Conservation (phyloP, 768 basidiomycete genomes). For the Tricholoma terreum region DNA sequence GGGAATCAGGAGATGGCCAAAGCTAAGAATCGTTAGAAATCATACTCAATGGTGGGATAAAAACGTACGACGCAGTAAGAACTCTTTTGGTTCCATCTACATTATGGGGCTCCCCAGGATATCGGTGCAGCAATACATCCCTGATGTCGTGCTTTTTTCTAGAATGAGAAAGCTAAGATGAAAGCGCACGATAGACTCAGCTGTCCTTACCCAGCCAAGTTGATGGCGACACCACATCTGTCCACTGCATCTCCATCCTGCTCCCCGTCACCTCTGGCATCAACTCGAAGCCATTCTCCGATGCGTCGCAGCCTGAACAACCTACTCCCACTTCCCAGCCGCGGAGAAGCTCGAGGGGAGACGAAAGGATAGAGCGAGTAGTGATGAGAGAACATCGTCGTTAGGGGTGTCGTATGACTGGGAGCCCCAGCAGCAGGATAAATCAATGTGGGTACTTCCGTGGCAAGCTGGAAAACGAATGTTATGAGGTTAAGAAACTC, state of each 20-base stretch:
- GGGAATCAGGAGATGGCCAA: slow-evolving; percentile 60
- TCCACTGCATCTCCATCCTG: slow-evolving; percentile 37
- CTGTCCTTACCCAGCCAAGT: slow-evolving; percentile 34
- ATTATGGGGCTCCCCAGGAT: background rate
- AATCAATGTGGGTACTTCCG: slow-evolving; percentile 4
- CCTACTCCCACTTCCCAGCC: slow-evolving; percentile 40
- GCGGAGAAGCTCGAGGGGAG: slow-evolving; percentile 45
- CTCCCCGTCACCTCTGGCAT: slow-evolving; percentile 30
- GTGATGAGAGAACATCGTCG: slow-evolving; percentile 30
- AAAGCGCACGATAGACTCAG: background rate
- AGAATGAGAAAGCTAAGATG: background rate
- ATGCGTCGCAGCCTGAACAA: slow-evolving; percentile 62
- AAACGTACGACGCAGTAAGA: slow-evolving; percentile 41
- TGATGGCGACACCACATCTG: slow-evolving; percentile 27
- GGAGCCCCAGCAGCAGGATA: slow-evolving; percentile 8
- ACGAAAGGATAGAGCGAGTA: slow-evolving; percentile 74
- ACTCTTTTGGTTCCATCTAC: slow-evolving; percentile 11
- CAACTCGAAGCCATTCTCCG: slow-evolving; percentile 52
- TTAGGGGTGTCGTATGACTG: slow-evolving; percentile 1
- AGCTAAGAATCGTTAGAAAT: slow-evolving; percentile 30
- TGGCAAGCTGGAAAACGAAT: slow-evolving; percentile 6
- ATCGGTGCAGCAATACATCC: slow-evolving; percentile 6
- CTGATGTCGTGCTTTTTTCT: slow-evolving; percentile 8
- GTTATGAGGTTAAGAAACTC: background rate
- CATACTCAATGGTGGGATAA: background rate